Percentiles rank a stretch among this genome's conserved stretches.
Conservation (phyloP, 352 stramenopile genomes). For the Phytophthora aleatoria region DNA sequence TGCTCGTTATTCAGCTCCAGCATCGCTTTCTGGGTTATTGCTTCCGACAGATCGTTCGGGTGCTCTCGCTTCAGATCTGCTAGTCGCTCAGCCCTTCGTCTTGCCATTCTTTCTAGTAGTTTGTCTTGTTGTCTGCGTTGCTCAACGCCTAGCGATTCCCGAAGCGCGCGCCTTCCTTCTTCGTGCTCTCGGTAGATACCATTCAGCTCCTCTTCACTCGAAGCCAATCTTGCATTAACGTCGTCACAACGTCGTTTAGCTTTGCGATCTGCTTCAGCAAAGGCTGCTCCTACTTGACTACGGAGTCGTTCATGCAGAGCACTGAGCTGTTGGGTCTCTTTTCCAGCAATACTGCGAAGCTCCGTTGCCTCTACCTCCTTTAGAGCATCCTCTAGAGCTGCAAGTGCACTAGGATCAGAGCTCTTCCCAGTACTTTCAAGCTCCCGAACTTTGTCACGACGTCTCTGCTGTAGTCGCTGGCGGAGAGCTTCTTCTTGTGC, state of each 20-base stretch:
- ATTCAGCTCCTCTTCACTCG: slow-evolving; percentile 20
- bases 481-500: slow-evolving; percentile 25
- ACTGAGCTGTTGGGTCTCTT: slow-evolving; percentile 11
- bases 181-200: slow-evolving; percentile 32
- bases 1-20: slow-evolving; percentile 27
- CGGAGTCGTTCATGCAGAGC: slow-evolving; percentile 18
- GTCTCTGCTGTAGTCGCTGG: slow-evolving; percentile 18
- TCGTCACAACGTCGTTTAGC: slow-evolving; percentile 21
- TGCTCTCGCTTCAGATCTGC: slow-evolving; percentile 19
- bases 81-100: slow-evolving; percentile 18
- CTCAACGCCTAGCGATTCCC: slow-evolving; percentile 30
- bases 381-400: slow-evolving; percentile 16
- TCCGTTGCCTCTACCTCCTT: slow-evolving; percentile 7
- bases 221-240: slow-evolving; percentile 11
- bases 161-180: slow-evolving; percentile 23
- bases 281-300: slow-evolving; percentile 17
- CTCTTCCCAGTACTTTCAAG: slow-evolving; percentile 4
- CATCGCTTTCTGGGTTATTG: slow-evolving; percentile 11
- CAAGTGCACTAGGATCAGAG: not conserved
- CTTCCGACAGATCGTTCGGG: slow-evolving; percentile 7
- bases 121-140: slow-evolving; percentile 44
- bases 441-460: slow-evolving; percentile 16
- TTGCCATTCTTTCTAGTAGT: slow-evolving; percentile 34
- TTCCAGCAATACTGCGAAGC: slow-evolving; percentile 13
- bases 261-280: slow-evolving; percentile 20